Base-by-base conservation (phyloP, 169 alveolate species). In the Eimeria praecox region DNA sequence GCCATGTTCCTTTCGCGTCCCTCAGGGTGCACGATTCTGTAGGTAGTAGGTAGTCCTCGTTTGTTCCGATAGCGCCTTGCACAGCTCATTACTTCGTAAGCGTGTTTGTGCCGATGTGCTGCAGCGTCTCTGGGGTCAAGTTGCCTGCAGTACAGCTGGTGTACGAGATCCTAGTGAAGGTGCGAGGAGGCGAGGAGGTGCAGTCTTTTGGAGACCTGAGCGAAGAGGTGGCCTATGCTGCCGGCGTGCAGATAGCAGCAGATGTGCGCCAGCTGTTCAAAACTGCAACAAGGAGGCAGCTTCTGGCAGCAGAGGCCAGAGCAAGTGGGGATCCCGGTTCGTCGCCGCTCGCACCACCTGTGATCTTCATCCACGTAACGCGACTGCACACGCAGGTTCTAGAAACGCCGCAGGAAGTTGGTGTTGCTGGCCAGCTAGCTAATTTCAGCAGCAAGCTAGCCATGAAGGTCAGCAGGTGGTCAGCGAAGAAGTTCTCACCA, bases 121-220 rank as follows among this genome's bases (percentile, higher is more conserved):
- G 87, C 87, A 77, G 87, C 87, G 62, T 42, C 35, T 59, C 87
- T 16, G 87, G 87, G 73, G 73, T 44, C n/a, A 62, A 54, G 88
- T 27, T 82, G 10, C 96, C 93, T 30, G 86, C 96, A 20, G 46
- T 80, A 27, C 96, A 82, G 88, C 62, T 93, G 42, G 88, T 52
- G 8, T 80, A 59, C 64, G 88, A 69, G 44, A 69, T 93, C n/a
- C 6, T 30, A 56, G 93, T 54, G 27, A 16, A 38, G 33, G 73
- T 93, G 71, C 52, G 69, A 24, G 56, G 54, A 33, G 83, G 83
- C 69, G 94, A 42, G 44, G 56, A 62, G 56, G 40, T 69, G 46
- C 42, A 27, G 22, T 64, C 94, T 5, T 9, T 44, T 20, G 94
- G 64, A 30, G 86, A 88, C 10, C 46, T 88, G 49, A 69, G 71